These are phyloP conservation scores for Phytophthora megakarya DNA, from an alignment of 352 stramenopile species.

Conservation along the genomic window DNA sequence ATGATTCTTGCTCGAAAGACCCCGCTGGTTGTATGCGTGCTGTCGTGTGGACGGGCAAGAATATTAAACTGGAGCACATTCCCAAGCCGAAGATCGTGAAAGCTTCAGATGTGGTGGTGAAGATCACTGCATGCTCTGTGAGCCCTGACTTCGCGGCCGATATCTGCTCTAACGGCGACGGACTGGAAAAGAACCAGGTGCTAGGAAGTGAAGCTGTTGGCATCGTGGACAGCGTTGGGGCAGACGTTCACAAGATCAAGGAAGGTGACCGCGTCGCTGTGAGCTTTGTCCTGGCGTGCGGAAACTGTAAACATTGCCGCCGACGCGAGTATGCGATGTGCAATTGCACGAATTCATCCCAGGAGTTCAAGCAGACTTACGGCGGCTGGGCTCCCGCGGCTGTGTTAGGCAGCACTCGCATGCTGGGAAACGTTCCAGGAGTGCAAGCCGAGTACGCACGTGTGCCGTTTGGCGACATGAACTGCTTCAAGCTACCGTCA, in stretches of 20 bases:
- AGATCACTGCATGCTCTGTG: slow-evolving; percentile 67
- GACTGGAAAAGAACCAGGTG: slow-evolving; percentile 65
- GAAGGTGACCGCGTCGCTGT: slow-evolving; percentile 74
- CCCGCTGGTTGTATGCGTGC: slow-evolving; percentile 62
- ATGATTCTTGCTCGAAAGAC: slow-evolving; percentile 40
- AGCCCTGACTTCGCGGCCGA: slow-evolving; percentile 60
- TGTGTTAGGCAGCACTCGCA: slow-evolving; percentile 57
- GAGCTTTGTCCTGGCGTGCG: slow-evolving; percentile 73
- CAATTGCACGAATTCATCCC: slow-evolving; percentile 75
- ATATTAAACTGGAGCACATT: slow-evolving; percentile 57
- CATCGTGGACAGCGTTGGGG: slow-evolving; percentile 55
- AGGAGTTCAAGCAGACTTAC: slow-evolving; percentile 68
- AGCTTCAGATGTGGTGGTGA: slow-evolving; percentile 58
- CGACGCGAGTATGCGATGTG: slow-evolving; percentile 65
- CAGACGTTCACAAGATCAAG: slow-evolving; percentile 56
- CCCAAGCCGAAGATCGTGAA: slow-evolving; percentile 63
- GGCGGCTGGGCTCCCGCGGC: slow-evolving; percentile 67
- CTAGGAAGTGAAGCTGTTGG: slow-evolving; percentile 76
- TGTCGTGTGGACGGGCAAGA: slow-evolving; percentile 62
- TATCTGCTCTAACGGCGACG: slow-evolving; percentile 38
- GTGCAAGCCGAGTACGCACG: slow-evolving; percentile 78
- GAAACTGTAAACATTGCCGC: slow-evolving; percentile 68
- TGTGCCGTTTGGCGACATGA: slow-evolving; percentile 73
- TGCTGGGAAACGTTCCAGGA: slow-evolving; percentile 66
- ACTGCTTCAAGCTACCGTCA: slow-evolving; percentile 68